These are phyloP conservation scores for Sanguinoderma infundibulare DNA, from an alignment of 1,284 basidiomycete genomes.

Conservation along the genomic window DNA sequence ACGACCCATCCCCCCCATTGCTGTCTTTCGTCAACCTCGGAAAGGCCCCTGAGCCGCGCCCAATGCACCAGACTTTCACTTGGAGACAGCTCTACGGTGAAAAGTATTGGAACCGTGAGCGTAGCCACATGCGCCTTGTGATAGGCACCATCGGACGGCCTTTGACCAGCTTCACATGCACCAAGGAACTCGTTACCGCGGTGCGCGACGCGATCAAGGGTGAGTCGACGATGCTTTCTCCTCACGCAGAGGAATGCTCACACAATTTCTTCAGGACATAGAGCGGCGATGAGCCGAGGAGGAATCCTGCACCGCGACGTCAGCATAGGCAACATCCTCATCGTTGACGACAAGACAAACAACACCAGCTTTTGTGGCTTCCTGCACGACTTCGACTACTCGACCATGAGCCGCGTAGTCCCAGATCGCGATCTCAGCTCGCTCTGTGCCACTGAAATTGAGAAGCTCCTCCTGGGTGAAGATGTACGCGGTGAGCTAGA, in stretches of 20 bases:
- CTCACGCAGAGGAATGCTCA: background rate
- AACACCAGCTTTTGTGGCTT: constrained; percentile 1
- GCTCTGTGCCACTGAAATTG: background rate
- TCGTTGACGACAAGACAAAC: background rate
- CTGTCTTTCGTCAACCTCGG: background rate
- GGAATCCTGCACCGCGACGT: constrained; percentile 17
- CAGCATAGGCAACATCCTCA: constrained; percentile 14
- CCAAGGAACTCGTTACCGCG: constrained; percentile 18
- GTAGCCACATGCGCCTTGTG: constrained; percentile 22
- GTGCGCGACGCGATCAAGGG: constrained; percentile 22
- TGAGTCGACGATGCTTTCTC: background rate
- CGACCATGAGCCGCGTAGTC: background rate
- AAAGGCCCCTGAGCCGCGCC: background rate
- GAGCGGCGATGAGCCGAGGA: background rate
- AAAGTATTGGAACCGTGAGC: constrained; percentile 6
- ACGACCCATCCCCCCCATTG: background rate
- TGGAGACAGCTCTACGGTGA: background rate
- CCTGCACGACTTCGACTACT: constrained; percentile 19
- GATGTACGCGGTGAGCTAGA: background rate
- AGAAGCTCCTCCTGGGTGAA: background rate
- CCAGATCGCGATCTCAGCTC: background rate
- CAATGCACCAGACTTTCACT: constrained; percentile 12
- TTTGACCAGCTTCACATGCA: constrained; percentile 13
- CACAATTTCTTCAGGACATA: constrained; percentile 3
- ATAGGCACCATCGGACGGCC: constrained; percentile 15